Evolutionary conservation across 805 yeast species (phyloP).

Genomic region (Suhomyces kilbournensis): DNA sequence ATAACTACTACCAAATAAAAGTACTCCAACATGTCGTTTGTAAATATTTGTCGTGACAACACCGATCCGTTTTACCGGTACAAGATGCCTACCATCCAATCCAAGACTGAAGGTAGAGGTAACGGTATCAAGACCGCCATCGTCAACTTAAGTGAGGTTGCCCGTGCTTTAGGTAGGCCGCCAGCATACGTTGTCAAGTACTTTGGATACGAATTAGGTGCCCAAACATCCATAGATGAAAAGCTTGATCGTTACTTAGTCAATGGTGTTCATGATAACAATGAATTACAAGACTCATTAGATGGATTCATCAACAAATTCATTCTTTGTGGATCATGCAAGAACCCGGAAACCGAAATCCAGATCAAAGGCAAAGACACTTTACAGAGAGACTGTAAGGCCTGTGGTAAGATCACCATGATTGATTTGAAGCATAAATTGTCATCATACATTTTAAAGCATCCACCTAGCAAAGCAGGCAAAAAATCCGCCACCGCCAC

Average conservation of each 20-base stretch:
- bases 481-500: slow-evolving; percentile 80
- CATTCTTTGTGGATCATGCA: slow-evolving; percentile 91
- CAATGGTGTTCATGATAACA: slow-evolving; percentile 90
- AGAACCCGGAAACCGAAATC: slow-evolving; percentile 96
- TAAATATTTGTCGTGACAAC: slow-evolving; percentile 95
- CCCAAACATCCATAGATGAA: slow-evolving; percentile 83
- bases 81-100: slow-evolving; percentile 97
- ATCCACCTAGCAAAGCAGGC: slow-evolving; percentile 68
- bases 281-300: slow-evolving; percentile 85
- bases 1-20: not conserved
- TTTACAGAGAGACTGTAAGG: slow-evolving; percentile 91
- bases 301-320: slow-evolving; percentile 93
- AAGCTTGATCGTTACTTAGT: slow-evolving; percentile 83
- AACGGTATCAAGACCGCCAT: slow-evolving; percentile 98
- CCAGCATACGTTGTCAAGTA: slow-evolving; percentile 87
- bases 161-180: slow-evolving; percentile 92
- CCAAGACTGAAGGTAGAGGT: slow-evolving; percentile 98
- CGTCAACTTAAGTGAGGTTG: slow-evolving; percentile 86
- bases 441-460: slow-evolving; percentile 82
- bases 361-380: slow-evolving; percentile 70
- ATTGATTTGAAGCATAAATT: slow-evolving; percentile 86
- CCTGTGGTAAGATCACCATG: slow-evolving; percentile 88
- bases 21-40: slow-evolving; percentile 62
- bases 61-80: slow-evolving; percentile 98
- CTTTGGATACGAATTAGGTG: slow-evolving; percentile 96